Evolutionary conservation across 495 filamentous ascomycete species (phyloP).

Genomic region (Cercophora scortea): DNA sequence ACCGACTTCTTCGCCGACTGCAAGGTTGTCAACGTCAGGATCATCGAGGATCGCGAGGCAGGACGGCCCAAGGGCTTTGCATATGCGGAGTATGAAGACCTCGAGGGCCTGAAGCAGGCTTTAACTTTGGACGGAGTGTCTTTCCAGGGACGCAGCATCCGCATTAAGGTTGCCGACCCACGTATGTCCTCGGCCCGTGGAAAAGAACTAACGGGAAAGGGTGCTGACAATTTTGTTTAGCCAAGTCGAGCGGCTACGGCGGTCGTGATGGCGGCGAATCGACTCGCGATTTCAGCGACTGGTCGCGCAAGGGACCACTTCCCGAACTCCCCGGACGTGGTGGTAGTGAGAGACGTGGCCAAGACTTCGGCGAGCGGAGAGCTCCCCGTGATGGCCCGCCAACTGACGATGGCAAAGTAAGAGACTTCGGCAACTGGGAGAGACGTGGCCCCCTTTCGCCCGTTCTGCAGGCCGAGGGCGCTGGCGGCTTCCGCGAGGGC

Average conservation of each 20-base stretch:
- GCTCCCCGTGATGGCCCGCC: constrained; percentile 22
- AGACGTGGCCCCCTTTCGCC: constrained; percentile 87
- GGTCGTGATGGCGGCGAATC: constrained; percentile 40
- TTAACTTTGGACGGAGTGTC: constrained; percentile 69
- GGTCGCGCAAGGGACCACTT: constrained; percentile 74
- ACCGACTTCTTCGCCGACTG: constrained; percentile 79
- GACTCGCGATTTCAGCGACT: constrained; percentile 57
- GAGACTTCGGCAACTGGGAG: constrained; percentile 91
- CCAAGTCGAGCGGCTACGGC: constrained; percentile 39
- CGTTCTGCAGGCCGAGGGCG: constrained; percentile 44
- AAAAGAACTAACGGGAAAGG: background rate
- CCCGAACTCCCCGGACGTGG: constrained; percentile 54
- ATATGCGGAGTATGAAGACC: constrained; percentile 85
- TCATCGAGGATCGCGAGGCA: constrained; percentile 91
- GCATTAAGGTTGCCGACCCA: constrained; percentile 56
- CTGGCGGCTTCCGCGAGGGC: constrained; percentile 51
- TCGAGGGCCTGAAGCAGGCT: constrained; percentile 87
- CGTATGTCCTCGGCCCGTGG: constrained; percentile 21
- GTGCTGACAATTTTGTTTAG: constrained; percentile 38
- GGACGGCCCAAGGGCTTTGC: constrained; percentile 94
- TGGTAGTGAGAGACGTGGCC: constrained; percentile 38
- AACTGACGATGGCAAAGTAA: constrained; percentile 67
- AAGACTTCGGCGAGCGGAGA: constrained; percentile 36
- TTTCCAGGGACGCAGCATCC: constrained; percentile 80
- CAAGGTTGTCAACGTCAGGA: constrained; percentile 78